A percentile compares a stretch with the other conserved stretches of the same genome.
phyloP scores from a whole-genome alignment of 108 stramenopile species.

The Nitzschia sp. region DNA sequence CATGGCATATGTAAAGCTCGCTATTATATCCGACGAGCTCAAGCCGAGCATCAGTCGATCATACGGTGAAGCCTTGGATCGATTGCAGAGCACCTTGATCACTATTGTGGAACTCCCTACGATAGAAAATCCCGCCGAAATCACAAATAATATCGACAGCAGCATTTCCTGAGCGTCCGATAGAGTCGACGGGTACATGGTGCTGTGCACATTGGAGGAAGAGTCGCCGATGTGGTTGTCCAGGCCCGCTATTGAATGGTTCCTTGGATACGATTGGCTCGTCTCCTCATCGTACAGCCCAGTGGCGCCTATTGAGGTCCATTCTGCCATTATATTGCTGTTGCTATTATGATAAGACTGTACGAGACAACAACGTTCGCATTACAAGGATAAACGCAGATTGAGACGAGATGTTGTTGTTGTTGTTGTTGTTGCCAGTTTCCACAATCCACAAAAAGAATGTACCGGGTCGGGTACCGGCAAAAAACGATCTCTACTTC shows the following conservation, averaged over 20 bases:
- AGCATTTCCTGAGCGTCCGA: constrained; percentile 1
- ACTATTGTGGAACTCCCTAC: constrained; percentile 16
- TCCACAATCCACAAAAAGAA: no score
- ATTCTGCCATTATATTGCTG: background rate
- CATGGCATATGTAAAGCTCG: background rate
- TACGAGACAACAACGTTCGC: no score
- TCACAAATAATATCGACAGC: background rate
- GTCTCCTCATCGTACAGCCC: background rate
- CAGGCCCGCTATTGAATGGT: background rate
- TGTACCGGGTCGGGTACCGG: no score
- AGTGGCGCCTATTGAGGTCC: constrained; percentile 1
- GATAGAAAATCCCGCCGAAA: constrained; percentile 1
- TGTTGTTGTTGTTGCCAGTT: no score
- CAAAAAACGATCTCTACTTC: no score
- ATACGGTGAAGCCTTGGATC: background rate
- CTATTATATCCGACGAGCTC: constrained; percentile 16
- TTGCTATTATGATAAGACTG: no score
- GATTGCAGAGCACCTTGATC: background rate
- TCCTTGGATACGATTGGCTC: no score
- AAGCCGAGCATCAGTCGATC: constrained; percentile 26
- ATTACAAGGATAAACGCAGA: no score
- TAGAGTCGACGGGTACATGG: background rate
- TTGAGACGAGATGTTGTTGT: no score
- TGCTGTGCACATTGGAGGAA: no score
- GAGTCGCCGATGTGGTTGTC: background rate